Conservation (phyloP, 225 moss, liverwort and hornwort genomes). For the Rhytidiadelphus loreus region DNA sequence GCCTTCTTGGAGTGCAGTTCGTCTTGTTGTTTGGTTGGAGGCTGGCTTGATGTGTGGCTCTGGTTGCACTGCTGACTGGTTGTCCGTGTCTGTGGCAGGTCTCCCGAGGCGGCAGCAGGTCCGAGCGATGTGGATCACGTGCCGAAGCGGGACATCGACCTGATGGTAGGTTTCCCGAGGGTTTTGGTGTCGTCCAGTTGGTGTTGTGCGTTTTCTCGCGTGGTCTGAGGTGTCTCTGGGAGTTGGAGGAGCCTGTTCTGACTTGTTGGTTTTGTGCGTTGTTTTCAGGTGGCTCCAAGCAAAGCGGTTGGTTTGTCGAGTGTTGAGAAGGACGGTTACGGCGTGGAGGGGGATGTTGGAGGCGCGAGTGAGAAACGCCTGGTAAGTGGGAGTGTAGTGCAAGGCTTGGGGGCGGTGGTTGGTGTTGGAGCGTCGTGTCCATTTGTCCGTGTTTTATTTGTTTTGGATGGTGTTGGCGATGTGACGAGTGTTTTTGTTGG, state of each 20-base stretch:
- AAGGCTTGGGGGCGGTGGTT: neutral
- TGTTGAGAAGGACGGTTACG: conserved; percentile 20
- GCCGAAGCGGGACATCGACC: conserved; percentile 43
- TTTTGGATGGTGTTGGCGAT: neutral
- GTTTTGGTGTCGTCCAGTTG: neutral
- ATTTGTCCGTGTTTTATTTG: neutral
- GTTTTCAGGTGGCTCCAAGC: conserved; percentile 35
- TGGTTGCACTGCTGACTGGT: neutral
- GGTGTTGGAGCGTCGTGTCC: neutral
- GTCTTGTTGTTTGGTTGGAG: neutral
- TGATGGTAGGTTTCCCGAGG: conserved; percentile 41
- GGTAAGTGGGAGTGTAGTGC: conserved; percentile 19
- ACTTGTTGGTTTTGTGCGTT: neutral
- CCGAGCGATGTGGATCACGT: conserved; percentile 24
- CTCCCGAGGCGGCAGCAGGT: conserved; percentile 10
- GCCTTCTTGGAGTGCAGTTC: neutral
- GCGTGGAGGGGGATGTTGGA: conserved; percentile 14
- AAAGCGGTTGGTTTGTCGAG: conserved; percentile 3
- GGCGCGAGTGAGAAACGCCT: conserved; percentile 13
- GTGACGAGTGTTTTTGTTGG: neutral
- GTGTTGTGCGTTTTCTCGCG: neutral
- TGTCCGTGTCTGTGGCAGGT: conserved; percentile 17
- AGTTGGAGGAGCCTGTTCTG: neutral
- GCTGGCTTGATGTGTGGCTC: neutral
- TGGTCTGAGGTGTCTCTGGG: neutral